Evolutionary conservation across 257 asterid genomes (phyloP), one percentile per base, ranked within the genome.

Genomic region (Solanum bukasovii): DNA sequence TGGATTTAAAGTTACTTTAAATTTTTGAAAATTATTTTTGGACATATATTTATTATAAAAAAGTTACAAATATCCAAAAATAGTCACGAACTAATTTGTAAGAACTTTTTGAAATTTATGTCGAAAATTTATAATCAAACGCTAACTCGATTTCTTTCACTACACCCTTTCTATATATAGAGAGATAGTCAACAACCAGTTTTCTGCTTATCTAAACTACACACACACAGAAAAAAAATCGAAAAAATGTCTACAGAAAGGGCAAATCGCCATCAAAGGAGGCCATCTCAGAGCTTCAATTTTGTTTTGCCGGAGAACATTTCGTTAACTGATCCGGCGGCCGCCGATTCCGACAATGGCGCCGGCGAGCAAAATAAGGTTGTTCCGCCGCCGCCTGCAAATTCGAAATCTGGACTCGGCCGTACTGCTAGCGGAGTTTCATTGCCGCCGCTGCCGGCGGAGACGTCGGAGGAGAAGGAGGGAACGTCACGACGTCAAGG

Each of bases 211-310:
- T 7, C 83, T 49, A 20, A n/a, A 14, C 88, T 86, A 42, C 88
- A 81, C 87, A 16, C 35, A 35, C 52, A 44, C 0, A 82, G 18
- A 31, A 70, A 10, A 68, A 13, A 27, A 13, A 1, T 27, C 23
- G 37, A 13, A 37, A 88, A 78, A 88, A 94, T 94, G 98, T 94
- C 98, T 29, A 90, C 44, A 9, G 85, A 93, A 40, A 92, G 94
- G 90, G 81, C 89, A 38, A 89, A 87, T 92, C 98, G 96, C 83
- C 98, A 95, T 92, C 94, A 92, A 61, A 93, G 98, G 88, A 93
- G 93, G 46, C 96, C 98, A 16, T 95, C 98, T 2, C 98, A 94
- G 91, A 89, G 96, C 14, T 89, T 91, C 21, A 44, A 44, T 56
- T 95, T 95, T 89, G 92, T 88, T 18, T 31, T 93, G 71, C 95